These are phyloP conservation scores for Ascodesmis nigricans DNA, from an alignment of 495 filamentous ascomycete species.

Conservation along the genomic window DNA sequence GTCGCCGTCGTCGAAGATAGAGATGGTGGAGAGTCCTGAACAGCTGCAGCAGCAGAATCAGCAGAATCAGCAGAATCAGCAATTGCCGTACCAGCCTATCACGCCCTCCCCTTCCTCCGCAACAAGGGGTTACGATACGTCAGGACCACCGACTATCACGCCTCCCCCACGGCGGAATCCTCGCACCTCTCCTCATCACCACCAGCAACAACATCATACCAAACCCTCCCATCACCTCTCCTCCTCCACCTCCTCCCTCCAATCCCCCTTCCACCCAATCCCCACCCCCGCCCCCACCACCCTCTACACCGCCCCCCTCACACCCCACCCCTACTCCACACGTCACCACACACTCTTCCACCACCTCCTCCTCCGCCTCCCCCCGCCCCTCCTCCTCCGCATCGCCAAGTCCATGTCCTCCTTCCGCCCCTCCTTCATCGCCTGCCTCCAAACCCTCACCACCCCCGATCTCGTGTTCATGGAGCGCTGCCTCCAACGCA, in stretches of 20 bases:
- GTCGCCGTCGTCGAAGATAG: too few species aligned
- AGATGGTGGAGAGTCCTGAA: slow-evolving; percentile 16
- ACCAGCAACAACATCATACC: slow-evolving; percentile 18
- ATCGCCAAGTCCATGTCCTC: slow-evolving; percentile 72
- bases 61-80: too few species aligned
- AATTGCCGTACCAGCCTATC: slow-evolving; percentile 22
- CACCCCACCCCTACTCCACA: slow-evolving; percentile 71
- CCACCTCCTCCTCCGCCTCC: slow-evolving; percentile 59
- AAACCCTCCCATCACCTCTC: slow-evolving; percentile 25
- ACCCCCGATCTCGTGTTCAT: slow-evolving; percentile 81
- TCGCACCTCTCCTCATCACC: too few species aligned
- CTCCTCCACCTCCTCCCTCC: too few species aligned
- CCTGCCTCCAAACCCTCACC: slow-evolving; percentile 61
- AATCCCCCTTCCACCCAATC: slow-evolving; percentile 31
- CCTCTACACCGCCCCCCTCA: slow-evolving; percentile 70
- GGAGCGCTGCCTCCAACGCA: slow-evolving; percentile 90
- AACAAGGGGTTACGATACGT: slow-evolving; percentile 28
- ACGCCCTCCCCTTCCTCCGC: slow-evolving; percentile 30
- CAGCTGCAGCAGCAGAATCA: slow-evolving; percentile 14
- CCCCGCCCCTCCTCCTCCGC: slow-evolving; percentile 40
- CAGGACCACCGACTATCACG: slow-evolving; percentile 26
- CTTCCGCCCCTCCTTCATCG: slow-evolving; percentile 81
- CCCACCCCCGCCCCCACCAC: slow-evolving; percentile 51
- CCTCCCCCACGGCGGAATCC: slow-evolving; percentile 24
- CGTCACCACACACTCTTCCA: slow-evolving; percentile 75